phyloP scores from a whole-genome alignment of 108 stramenopile species.

The Seminavis robusta region DNA sequence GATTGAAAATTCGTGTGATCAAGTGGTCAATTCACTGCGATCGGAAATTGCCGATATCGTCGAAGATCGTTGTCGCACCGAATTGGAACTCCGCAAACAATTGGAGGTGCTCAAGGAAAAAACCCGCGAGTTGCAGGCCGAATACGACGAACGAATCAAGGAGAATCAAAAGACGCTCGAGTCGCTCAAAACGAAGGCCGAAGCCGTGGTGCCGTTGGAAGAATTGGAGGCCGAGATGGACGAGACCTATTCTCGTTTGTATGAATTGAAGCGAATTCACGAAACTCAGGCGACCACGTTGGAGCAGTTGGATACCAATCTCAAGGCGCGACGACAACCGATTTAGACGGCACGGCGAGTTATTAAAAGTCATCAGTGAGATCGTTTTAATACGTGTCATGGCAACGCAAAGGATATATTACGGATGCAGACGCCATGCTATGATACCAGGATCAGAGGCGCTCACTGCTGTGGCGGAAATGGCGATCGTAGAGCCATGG shows the following conservation, averaged over 20 bases:
- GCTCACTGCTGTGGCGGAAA: too few species aligned
- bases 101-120: conserved; percentile 48
- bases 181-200: conserved; percentile 31
- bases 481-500: too few species aligned
- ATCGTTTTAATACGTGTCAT: too few species aligned
- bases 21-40: conserved; percentile 42
- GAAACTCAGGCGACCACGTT: conserved; percentile 48
- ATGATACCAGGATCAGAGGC: too few species aligned
- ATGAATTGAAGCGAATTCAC: conserved; percentile 42
- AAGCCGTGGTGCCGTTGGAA: conserved; percentile 28
- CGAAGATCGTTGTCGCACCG: conserved; percentile 61
- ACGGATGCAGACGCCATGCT: too few species aligned
- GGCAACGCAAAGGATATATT: too few species aligned
- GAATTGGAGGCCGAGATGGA: conserved; percentile 42
- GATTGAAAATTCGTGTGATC: conserved; percentile 41
- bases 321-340: too few species aligned
- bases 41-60: conserved; percentile 50
- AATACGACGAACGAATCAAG: conserved; percentile 50
- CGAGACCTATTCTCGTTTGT: conserved; percentile 35
- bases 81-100: conserved; percentile 54
- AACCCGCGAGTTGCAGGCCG: conserved; percentile 45
- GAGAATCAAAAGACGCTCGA: conserved; percentile 48
- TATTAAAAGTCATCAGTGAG: too few species aligned
- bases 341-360: too few species aligned
- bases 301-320: conserved; percentile 32